Conservation (phyloP, 352 stramenopile genomes). For the Phytophthora citrophthora region DNA sequence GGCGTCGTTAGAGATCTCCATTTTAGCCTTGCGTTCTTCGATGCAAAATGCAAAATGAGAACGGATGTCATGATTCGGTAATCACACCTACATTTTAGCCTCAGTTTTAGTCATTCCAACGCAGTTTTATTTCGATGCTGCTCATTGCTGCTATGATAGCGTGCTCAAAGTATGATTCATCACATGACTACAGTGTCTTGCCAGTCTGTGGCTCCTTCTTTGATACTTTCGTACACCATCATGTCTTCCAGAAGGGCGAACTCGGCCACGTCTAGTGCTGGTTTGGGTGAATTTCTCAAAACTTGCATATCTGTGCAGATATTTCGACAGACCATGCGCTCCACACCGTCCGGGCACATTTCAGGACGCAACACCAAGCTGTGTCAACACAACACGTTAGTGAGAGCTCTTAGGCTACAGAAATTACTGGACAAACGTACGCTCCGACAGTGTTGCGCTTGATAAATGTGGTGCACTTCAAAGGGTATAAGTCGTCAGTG, state of each 20-base stretch:
- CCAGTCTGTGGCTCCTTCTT: constrained; percentile 28
- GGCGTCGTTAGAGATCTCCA: background rate
- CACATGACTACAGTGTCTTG: constrained; percentile 13
- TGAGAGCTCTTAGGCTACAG: background rate
- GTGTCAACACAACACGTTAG: background rate
- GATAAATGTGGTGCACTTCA: constrained; percentile 30
- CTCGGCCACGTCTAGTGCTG: constrained; percentile 20
- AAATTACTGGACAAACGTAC: constrained; percentile 27
- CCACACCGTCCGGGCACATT: constrained; percentile 28
- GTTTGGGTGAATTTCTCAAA: constrained; percentile 6
- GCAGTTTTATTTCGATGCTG: background rate
- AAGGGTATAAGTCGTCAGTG: constrained; percentile 41
- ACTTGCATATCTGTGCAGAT: constrained; percentile 41
- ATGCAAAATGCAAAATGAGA: constrained; percentile 1
- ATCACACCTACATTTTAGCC: background rate
- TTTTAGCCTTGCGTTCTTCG: background rate
- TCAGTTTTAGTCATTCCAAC: background rate
- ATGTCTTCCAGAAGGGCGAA: constrained; percentile 31
- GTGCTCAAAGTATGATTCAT: too few species aligned
- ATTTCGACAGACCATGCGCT: constrained; percentile 35
- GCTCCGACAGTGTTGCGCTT: constrained; percentile 42
- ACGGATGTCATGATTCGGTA: background rate
- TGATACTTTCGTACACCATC: constrained; percentile 28
- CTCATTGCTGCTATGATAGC: too few species aligned
- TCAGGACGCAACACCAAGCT: constrained; percentile 34